A percentile compares a stretch with the other conserved stretches of the same genome.
phyloP scores from a whole-genome alignment of 2,329 filamentous ascomycete genomes.

The Escovopsis sp. region DNA sequence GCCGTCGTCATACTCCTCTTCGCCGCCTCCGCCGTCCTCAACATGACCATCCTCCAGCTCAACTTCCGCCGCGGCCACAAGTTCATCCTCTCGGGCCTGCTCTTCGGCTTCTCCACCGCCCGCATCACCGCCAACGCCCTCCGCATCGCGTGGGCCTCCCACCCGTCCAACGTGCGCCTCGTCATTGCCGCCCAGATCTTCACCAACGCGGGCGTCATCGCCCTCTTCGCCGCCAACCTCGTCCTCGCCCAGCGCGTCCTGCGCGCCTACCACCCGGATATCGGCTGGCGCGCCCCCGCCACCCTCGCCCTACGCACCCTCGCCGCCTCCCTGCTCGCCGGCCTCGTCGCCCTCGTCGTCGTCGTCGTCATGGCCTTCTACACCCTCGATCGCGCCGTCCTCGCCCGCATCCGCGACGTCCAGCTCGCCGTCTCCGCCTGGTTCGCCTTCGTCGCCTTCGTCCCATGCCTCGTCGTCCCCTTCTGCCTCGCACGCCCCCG shows the following conservation, averaged over 20 bases:
- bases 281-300: constrained; percentile 51
- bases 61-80: constrained; percentile 37
- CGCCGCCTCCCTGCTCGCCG: constrained; percentile 41
- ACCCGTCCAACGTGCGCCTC: constrained; percentile 24
- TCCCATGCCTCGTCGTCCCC: constrained; percentile 41
- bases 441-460: constrained; percentile 39
- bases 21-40: constrained; percentile 32
- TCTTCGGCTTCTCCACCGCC: constrained; percentile 45
- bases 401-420: constrained; percentile 41
- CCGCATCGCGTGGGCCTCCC: constrained; percentile 37
- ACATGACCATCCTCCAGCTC: constrained; percentile 43
- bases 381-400: constrained; percentile 39
- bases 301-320: constrained; percentile 40
- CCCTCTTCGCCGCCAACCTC: constrained; percentile 67
- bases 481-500: constrained; percentile 36
- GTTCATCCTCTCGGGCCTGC: constrained; percentile 42
- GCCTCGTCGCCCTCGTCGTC: constrained; percentile 51
- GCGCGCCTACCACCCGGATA: constrained; percentile 52
- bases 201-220: constrained; percentile 55
- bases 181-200: constrained; percentile 52
- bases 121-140: constrained; percentile 36
- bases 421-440: constrained; percentile 54
- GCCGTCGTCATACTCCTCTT: constrained; percentile 48
- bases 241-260: constrained; percentile 63
- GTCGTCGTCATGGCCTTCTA: constrained; percentile 51